These are phyloP conservation scores for Pichia sp. DNA, from an alignment of 1,139 yeast species.

Conservation along the genomic window DNA sequence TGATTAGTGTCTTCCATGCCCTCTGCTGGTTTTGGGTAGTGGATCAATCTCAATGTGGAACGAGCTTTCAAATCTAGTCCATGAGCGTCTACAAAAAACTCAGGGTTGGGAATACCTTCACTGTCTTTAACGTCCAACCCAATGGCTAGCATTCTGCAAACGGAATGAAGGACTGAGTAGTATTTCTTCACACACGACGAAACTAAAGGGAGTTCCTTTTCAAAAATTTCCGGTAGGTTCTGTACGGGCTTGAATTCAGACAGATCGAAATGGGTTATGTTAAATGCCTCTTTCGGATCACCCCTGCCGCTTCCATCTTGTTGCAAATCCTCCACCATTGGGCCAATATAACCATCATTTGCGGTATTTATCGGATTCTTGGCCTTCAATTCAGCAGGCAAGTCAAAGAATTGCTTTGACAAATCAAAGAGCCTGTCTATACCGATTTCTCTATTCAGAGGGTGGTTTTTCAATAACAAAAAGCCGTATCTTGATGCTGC, in stretches of 20 bases:
- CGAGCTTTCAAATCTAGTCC: conserved; percentile 45
- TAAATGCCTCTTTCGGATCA: conserved; percentile 57
- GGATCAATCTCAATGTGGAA: conserved; percentile 61
- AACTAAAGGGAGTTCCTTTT: conserved; percentile 34
- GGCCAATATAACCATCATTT: conserved; percentile 60
- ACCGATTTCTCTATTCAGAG: conserved; percentile 50
- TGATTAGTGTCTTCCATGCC: conserved; percentile 40
- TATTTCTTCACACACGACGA: conserved; percentile 38
- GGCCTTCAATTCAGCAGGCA: conserved; percentile 47
- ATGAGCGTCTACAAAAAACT: conserved; percentile 64
- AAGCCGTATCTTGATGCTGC: conserved; percentile 73
- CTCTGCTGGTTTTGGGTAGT: conserved; percentile 55
- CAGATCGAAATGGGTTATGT: conserved; percentile 38
- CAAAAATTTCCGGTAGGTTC: conserved; percentile 41
- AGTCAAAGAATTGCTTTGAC: conserved; percentile 53
- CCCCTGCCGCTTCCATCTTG: conserved; percentile 46
- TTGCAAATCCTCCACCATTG: conserved; percentile 46
- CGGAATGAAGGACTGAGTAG: conserved; percentile 36
- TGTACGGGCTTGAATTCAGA: conserved; percentile 34
- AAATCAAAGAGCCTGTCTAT: conserved; percentile 50
- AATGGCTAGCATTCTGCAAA: conserved; percentile 50
- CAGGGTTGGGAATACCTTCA: conserved; percentile 35
- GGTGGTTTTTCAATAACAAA: conserved; percentile 68
- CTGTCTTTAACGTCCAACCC: conserved; percentile 54
- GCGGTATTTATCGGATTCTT: conserved; percentile 43